Evolutionary conservation across 768 basidiomycete genomes (phyloP).

Genomic region (Boletus vermiculosoides): DNA sequence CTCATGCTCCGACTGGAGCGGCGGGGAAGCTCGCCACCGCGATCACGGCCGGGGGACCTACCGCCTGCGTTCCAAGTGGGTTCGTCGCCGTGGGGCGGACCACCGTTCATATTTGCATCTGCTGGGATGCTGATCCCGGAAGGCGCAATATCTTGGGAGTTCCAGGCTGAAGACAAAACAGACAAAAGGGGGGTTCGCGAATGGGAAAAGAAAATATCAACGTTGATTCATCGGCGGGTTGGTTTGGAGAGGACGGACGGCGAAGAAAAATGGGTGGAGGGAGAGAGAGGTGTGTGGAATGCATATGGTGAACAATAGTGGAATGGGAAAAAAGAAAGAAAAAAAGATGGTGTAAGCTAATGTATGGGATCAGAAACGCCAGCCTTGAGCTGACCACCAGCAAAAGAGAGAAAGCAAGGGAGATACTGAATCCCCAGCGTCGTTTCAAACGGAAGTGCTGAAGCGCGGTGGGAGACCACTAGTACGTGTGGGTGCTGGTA

Average conservation of each 20-base stretch:
- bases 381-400: constrained; percentile 38
- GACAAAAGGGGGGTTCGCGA: constrained; percentile 17
- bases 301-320: constrained; percentile 9
- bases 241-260: constrained; percentile 23
- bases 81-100: constrained; percentile 49
- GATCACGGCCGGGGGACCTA: constrained; percentile 42
- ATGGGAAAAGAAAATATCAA: constrained; percentile 43
- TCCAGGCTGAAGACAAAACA: constrained; percentile 62
- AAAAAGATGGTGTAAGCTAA: constrained; percentile 13
- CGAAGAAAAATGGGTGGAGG: constrained; percentile 23
- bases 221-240: constrained; percentile 36
- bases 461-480: constrained; percentile 33
- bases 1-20: constrained; percentile 80
- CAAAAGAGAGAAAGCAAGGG: constrained; percentile 11
- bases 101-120: constrained; percentile 46
- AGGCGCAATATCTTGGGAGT: constrained; percentile 78
- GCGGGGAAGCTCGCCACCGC: constrained; percentile 51
- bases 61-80: constrained; percentile 49
- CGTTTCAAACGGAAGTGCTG: constrained; percentile 31
- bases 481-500: constrained; percentile 27
- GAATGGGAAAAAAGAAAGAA: constrained; percentile 10
- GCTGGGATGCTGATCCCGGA: constrained; percentile 73
- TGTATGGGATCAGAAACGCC: constrained; percentile 19
- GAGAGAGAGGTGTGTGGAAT: constrained; percentile 14
- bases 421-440: constrained; percentile 25